Base-by-base conservation (phyloP, 2,329 filamentous ascomycete genomes). In the Epichloe typhina region DNA sequence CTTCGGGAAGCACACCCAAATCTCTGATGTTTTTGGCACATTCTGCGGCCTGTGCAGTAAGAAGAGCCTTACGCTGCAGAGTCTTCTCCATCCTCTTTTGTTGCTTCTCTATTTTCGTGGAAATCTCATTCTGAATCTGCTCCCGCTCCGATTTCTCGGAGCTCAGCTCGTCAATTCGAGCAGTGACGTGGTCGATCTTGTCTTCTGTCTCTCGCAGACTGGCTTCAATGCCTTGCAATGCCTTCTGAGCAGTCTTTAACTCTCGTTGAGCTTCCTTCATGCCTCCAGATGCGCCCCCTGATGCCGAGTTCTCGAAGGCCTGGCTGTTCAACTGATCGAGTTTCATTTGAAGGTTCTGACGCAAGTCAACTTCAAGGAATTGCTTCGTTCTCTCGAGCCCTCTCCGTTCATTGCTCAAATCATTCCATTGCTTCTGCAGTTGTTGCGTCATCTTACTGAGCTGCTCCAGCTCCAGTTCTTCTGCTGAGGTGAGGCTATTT, bases 21-120 rank as follows among this genome's bases (percentile, higher is more conserved):
- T 95, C 89, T 45, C 91, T 84, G 59, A 98, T 97, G 56, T 90
- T 91, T 62, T 88, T 85, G 54, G 83, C 83, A 55, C 86, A 88
- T 60, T 95, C 89, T 3, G 82, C 80, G 19, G 87, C 83, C 63
- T 89, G 85, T 46, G 83, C 78, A 15, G 80, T 84, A 54, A 94
- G 73, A 3, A 88, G 76, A 12, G 88, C 86, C 64, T 91, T 93
- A 67, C 89, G 88, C 59, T 90, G 86, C 62, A 95, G 84, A 57
- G 84, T 89, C 73, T 91, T 95, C 64, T 96, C 90, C 74, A 97
- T 87, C 46, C 80, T 79, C 68, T 90, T 90, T 68, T 95, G 88
- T 58, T 91, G 82, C 63, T 83, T 88, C 63, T 91, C 84, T 56
- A 97, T 93, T 36, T 79, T 78, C 49, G 76, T 76, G 3, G 87